These are phyloP conservation scores for Chloranthus sessilifolius DNA, from an alignment of 164 flowering plant genomes.

Conservation along the genomic window DNA sequence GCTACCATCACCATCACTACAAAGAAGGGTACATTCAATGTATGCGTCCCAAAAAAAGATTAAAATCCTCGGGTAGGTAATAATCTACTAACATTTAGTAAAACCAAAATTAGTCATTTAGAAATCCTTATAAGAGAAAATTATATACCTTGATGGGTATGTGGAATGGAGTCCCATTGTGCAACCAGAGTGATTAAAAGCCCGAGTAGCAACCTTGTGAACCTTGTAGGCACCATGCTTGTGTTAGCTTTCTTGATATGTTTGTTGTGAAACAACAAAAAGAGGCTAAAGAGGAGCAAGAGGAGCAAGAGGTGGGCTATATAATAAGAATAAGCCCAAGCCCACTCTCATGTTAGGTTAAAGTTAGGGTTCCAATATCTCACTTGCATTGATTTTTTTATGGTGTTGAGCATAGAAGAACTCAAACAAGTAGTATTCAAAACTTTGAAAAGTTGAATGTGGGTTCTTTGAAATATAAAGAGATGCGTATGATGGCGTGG, in stretches of 20 bases:
- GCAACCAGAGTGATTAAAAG: slow-evolving; percentile 30
- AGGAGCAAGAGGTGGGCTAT: slow-evolving; percentile 21
- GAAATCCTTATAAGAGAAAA: too few relatives aligned
- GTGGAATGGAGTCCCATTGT: slow-evolving; percentile 17
- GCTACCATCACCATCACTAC: slow-evolving; percentile 5
- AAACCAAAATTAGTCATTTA: too few relatives aligned
- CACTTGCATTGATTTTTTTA: slow-evolving; percentile 9
- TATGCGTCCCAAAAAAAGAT: too few relatives aligned
- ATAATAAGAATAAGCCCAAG: slow-evolving; percentile 27
- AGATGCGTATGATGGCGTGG: too few relatives aligned
- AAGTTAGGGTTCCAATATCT: slow-evolving; percentile 36
- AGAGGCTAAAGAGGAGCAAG: slow-evolving; percentile 20
- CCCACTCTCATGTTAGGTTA: too few relatives aligned
- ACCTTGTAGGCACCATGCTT: slow-evolving; percentile 27
- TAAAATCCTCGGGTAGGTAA: too few relatives aligned
- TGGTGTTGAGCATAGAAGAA: too few relatives aligned
- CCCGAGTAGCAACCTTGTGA: slow-evolving; percentile 25
- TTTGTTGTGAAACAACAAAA: slow-evolving; percentile 11
- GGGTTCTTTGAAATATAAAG: too few relatives aligned
- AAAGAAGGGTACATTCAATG: neutral
- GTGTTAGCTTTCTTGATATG: slow-evolving; percentile 9
- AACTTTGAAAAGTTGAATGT: too few relatives aligned
- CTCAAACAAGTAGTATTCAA: slow-evolving; percentile 16
- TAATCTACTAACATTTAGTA: too few relatives aligned
- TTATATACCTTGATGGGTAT: slow-evolving; percentile 32